A percentile compares a stretch with the other conserved stretches of the same genome.
These are phyloP conservation scores for Colletotrichum agaves DNA, from an alignment of 2,329 filamentous ascomycete species.

Conservation along the genomic window DNA sequence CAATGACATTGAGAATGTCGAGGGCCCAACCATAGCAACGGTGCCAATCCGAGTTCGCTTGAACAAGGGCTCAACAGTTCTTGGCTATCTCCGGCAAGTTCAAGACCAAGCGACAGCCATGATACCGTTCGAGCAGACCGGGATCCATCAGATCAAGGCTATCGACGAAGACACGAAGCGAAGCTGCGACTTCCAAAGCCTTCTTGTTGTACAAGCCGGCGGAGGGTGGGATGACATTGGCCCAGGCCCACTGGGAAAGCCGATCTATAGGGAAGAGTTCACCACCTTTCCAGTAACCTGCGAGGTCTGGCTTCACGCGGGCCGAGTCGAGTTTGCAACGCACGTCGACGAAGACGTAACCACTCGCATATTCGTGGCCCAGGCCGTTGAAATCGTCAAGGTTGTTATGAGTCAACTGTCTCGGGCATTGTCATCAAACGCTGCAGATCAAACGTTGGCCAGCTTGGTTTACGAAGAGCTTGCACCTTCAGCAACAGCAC, in stretches of 20 bases:
- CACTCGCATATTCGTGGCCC: slow-evolving; percentile 14
- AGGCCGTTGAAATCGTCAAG: slow-evolving; percentile 23
- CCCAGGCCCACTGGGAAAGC: slow-evolving; percentile 17
- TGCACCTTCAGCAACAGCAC: neutral
- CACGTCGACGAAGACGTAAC: slow-evolving; percentile 30
- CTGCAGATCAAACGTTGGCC: neutral
- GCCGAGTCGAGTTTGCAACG: slow-evolving; percentile 21
- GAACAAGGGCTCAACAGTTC: slow-evolving; percentile 6
- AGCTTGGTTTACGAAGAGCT: neutral
- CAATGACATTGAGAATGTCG: slow-evolving; percentile 41
- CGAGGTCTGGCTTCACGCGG: slow-evolving; percentile 21
- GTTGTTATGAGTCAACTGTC: slow-evolving; percentile 18
- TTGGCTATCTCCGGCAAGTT: slow-evolving; percentile 28
- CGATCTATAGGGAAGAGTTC: slow-evolving; percentile 30
- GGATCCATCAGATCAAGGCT: slow-evolving; percentile 37
- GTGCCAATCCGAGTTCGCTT: slow-evolving; percentile 43
- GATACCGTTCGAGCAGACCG: slow-evolving; percentile 42
- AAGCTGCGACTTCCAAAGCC: slow-evolving; percentile 42
- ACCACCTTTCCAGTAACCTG: slow-evolving; percentile 32
- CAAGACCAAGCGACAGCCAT: slow-evolving; percentile 38
- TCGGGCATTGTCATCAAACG: neutral
- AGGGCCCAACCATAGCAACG: slow-evolving; percentile 46
- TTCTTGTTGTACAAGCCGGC: slow-evolving; percentile 45
- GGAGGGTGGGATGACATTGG: slow-evolving; percentile 24
- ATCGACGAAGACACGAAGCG: slow-evolving; percentile 34